phyloP scores from a whole-genome alignment of 2,329 filamentous ascomycete genomes.

The Ploettnerulaceae sp. region DNA sequence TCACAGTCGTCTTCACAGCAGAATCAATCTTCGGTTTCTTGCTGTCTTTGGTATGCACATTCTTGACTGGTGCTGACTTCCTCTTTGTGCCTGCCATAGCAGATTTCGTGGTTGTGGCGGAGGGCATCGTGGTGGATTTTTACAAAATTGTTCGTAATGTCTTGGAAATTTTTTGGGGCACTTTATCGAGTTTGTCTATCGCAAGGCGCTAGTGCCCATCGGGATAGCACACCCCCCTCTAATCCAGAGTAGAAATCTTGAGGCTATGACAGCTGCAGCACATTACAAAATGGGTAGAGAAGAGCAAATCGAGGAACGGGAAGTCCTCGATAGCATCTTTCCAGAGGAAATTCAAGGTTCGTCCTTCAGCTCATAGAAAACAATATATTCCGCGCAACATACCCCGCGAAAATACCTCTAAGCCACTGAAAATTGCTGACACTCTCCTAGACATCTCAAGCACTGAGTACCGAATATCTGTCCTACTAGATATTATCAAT shows the following conservation, averaged over 20 bases:
- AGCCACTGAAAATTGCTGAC: conserved; percentile 10
- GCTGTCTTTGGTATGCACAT: conserved; percentile 38
- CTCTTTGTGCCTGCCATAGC: conserved; percentile 49
- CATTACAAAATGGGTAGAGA: conserved; percentile 59
- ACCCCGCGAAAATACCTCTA: not conserved
- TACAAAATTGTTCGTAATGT: not conserved
- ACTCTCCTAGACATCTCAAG: conserved; percentile 72
- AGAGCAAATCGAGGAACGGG: conserved; percentile 92
- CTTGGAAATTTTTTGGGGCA: not conserved
- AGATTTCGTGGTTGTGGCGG: conserved; percentile 39
- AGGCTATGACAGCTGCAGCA: conserved; percentile 6
- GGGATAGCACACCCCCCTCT: not conserved
- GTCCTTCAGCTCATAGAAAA: conserved; percentile 7
- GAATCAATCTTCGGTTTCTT: conserved; percentile 48
- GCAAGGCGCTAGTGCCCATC: conserved; percentile 1
- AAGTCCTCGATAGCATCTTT: conserved; percentile 97
- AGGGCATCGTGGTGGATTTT: conserved; percentile 29
- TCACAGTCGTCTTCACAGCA: conserved; percentile 14
- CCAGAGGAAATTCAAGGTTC: conserved; percentile 92
- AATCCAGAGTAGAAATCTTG: not conserved
- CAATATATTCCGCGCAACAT: not conserved
- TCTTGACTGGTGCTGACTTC: conserved; percentile 47
- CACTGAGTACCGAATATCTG: conserved; percentile 78
- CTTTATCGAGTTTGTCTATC: conserved; percentile 19
- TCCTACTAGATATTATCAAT: conserved; percentile 73